Percentiles rank a stretch among this genome's conserved stretches.
phyloP scores from a whole-genome alignment of 495 filamentous ascomycete genomes.

The Saxispiralis lemnorum region DNA sequence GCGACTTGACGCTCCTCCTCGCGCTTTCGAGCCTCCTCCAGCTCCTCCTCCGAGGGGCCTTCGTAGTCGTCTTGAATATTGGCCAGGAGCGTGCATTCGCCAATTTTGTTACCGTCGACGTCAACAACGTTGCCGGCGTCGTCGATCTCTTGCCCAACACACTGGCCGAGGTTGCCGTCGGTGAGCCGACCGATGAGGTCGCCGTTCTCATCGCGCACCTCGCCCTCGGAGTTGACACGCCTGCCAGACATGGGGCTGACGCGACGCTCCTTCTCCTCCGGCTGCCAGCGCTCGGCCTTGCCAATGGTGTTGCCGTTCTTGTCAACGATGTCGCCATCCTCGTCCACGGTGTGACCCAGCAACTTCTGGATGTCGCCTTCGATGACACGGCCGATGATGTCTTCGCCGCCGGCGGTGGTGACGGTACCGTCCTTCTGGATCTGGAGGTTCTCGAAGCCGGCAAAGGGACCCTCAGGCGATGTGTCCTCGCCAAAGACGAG shows the following conservation, averaged over 20 bases:
- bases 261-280: conserved; percentile 50
- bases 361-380: conserved; percentile 57
- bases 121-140: conserved; percentile 75
- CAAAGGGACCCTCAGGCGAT: conserved; percentile 55
- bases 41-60: conserved; percentile 34
- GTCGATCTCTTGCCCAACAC: conserved; percentile 64
- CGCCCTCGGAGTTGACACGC: conserved; percentile 64
- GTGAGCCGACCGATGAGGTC: conserved; percentile 68
- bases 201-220: conserved; percentile 65
- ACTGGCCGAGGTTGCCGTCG: conserved; percentile 48
- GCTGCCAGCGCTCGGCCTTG: conserved; percentile 66
- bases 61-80: conserved; percentile 44
- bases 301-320: conserved; percentile 68
- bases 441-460: conserved; percentile 51
- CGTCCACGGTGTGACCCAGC: conserved; percentile 58
- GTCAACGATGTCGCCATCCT: conserved; percentile 68
- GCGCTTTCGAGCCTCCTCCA: conserved; percentile 34
- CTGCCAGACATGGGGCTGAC: conserved; percentile 58
- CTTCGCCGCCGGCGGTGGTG: conserved; percentile 33
- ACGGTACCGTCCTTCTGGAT: conserved; percentile 67
- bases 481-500: conserved; percentile 53
- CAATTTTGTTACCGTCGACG: conserved; percentile 61
- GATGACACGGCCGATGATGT: conserved; percentile 55
- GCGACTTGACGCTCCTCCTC: conserved; percentile 61
- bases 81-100: conserved; percentile 61